Evolutionary conservation across 306 rosid species (phyloP), one percentile per base, ranked within the genome.

Genomic region (Pterocarpus macrocarpus): DNA sequence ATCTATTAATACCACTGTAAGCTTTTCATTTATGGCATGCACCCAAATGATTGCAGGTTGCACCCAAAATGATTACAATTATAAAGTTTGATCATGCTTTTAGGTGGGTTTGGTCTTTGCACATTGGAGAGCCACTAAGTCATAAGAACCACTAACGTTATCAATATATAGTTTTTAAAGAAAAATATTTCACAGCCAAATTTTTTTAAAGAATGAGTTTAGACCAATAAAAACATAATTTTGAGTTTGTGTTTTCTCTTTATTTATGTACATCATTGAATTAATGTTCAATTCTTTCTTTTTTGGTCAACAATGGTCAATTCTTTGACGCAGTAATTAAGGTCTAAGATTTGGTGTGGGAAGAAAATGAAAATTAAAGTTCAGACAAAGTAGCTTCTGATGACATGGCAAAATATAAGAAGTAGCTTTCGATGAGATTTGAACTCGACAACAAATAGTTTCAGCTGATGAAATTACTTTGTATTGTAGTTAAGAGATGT

Each of bases 51-150:
- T 63, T 62, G 62, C 71, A 62, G 49, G 15, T 58, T 43, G 45
- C 50, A 13, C 15, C 53, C 0, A 56, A 56, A 58, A 30, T 47
- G 47, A 22, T 52, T 14, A 49, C 15, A 13, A 32, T 43, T 41
- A 65, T 75, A 13, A 53, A 38, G 13, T 49, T 63, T 33, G 43
- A 73, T 58, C 63, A 38, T 53, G 73, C 68, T 12, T 11, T 43
- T 55, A 4, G 61, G 68, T 69, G 65, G 41, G 58, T 69, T 49
- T 68, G 35, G 14, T 68, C 49, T 59, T 14, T 45, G 68, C 38
- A 36, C 16, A 28, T 56, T 68, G 47, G 45, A 82, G 13, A 81
- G n/a, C 38, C 52, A 4, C 8, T 30, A 16, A 30, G 59, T 32
- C 47, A 12, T 30, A 45, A 16, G 15, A 17, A 82, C 69, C 66